A percentile compares a stretch with the other conserved stretches of the same genome.
phyloP scores from a whole-genome alignment of 2,329 filamentous ascomycete genomes.

The Myriosclerotinia curreyana region DNA sequence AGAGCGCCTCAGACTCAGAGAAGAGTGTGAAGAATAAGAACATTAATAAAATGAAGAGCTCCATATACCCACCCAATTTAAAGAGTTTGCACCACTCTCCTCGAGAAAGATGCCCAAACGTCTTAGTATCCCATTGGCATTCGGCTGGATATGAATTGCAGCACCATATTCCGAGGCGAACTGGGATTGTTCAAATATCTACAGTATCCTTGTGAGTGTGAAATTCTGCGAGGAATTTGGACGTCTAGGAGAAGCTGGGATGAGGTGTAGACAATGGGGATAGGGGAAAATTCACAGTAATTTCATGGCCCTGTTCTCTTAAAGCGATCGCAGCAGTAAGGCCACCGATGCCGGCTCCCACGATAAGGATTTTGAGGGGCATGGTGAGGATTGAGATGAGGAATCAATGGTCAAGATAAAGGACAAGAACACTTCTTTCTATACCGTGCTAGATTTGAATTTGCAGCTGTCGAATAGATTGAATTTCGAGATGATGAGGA shows the following conservation, averaged over 20 bases:
- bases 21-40: no score
- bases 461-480: background rate
- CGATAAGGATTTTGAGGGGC: constrained; percentile 44
- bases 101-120: constrained; percentile 45
- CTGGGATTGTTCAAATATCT: constrained; percentile 55
- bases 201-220: background rate
- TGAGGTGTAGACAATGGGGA: background rate
- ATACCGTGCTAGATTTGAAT: background rate
- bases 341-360: constrained; percentile 58
- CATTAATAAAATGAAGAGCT: background rate
- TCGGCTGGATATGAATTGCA: constrained; percentile 61
- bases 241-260: background rate
- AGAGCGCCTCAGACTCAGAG: background rate
- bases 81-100: constrained; percentile 39
- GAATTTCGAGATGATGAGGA: background rate
- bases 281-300: background rate
- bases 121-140: constrained; percentile 55
- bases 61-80: constrained; percentile 1
- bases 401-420: background rate
- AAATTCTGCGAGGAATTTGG: background rate
- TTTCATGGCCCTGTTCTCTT: constrained; percentile 49
- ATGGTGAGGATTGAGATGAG: background rate
- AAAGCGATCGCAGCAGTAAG: constrained; percentile 61
- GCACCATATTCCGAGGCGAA: constrained; percentile 57
- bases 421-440: background rate